Evolutionary conservation across 805 yeast species (phyloP).

Genomic region (Saccharomycopsis schoenii): DNA sequence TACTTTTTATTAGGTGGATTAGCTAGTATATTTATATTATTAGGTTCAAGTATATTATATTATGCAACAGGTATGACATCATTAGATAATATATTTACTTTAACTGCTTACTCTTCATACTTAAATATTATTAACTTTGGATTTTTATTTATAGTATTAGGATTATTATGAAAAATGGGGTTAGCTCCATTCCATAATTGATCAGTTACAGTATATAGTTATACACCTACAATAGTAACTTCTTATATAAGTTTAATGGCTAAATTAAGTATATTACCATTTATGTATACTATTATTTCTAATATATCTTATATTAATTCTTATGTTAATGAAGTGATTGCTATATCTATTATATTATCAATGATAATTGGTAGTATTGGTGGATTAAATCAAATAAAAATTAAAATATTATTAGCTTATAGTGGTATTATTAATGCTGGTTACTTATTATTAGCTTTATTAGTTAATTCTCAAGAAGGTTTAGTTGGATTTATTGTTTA

Average conservation of each 20-base stretch:
- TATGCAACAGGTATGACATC: conserved; percentile 16
- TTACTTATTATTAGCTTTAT: conserved; percentile 19
- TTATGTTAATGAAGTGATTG: conserved; percentile 10
- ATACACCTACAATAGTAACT: conserved; percentile 19
- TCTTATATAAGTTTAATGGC: conserved; percentile 19
- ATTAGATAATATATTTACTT: conserved; percentile 15
- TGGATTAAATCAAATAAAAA: conserved; percentile 18
- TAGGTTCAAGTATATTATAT: conserved; percentile 16
- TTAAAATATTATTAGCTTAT: conserved; percentile 19
- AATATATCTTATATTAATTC: conserved; percentile 10
- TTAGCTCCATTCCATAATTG: conserved; percentile 20
- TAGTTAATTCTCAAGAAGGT: conserved; percentile 18
- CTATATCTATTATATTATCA: conserved; percentile 14
- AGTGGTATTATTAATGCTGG: conserved; percentile 19
- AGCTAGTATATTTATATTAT: conserved; percentile 19
- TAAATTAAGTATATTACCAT: conserved; percentile 18
- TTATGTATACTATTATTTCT: conserved; percentile 10
- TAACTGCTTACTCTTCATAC: conserved; percentile 12
- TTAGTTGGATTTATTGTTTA: conserved; percentile 18
- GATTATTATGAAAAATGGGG: conserved; percentile 19
- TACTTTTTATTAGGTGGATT: conserved; percentile 19
- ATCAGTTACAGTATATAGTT: conserved; percentile 17
- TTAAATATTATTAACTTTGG: conserved; percentile 8
- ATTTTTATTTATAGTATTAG: conserved; percentile 16
- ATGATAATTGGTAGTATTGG: conserved; percentile 19